Base-by-base conservation (phyloP, 139 green algal genomes). In the Desmodesmus armatus region DNA sequence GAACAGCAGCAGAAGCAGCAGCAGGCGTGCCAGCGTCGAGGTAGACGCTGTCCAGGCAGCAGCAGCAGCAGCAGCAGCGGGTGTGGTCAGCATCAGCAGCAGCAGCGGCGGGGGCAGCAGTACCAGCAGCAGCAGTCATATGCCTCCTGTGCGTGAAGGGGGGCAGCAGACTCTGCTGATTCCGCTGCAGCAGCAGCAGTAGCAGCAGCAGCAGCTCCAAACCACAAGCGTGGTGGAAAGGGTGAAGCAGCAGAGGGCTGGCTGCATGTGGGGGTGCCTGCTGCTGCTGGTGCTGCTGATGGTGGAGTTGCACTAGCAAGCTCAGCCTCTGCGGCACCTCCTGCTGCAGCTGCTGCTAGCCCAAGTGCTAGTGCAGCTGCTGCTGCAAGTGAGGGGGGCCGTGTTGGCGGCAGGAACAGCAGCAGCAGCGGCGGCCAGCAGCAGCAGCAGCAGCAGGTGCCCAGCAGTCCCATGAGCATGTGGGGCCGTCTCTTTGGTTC, bases 391-490 rank as follows among this genome's bases (percentile, higher is more conserved):
- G 31, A 47, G 3, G 29, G 27, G 15, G 39, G 27, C 21, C 39
- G 9, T 39, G n/a, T n/a, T 43, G 11, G 71, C 71, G 62, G 41
- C 23, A 1, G 2, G 7, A 39, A 33, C 27, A 15, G 2, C 3
- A 0, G 60, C 23, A 65, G 55, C n/a, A 69, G 21, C 11, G n/a
- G 23, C 11, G 25, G 25, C 17, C 2, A 74, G 55, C 77, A 35
- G 53, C 44, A 47, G 62, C 78, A 60, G 62, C 63, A 65, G 41
- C 6, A 44, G 19, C 62, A 76, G 43, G 41, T 69, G 62, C 37
- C 60, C 79, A 83, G 83, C 89, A 87, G 40, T 63, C 5, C 25
- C 41, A 23, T 41, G 33, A 39, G 23, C 27, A 55, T 9, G 29
- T 27, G 40, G 21, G 37, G 71, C 71, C 37, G 71, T 40, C 47